Evolutionary conservation across 106 monocot species (phyloP).

Genomic region (Cymbidium sinense): DNA sequence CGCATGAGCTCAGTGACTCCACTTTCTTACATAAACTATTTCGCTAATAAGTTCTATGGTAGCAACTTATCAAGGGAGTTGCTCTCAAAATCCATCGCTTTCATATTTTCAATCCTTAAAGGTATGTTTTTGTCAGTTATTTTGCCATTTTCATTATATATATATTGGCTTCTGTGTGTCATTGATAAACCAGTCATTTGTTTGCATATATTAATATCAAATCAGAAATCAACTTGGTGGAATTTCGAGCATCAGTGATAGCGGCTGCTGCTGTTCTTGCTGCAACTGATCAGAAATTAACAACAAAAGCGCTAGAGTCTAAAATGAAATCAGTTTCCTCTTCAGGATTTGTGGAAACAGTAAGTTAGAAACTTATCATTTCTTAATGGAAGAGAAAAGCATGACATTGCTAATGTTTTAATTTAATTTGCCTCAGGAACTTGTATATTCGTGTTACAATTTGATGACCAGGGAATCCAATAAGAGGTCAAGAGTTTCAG

Average conservation of each 20-base stretch:
- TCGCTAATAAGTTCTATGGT: constrained; percentile 35
- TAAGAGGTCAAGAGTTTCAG: constrained; percentile 16
- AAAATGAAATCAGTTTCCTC: constrained; percentile 31
- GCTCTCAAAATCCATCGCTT: constrained; percentile 27
- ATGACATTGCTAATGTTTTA: constrained; percentile 4
- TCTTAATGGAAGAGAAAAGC: background rate
- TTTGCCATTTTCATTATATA: background rate
- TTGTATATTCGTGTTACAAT: constrained; percentile 56
- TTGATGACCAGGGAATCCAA: constrained; percentile 38
- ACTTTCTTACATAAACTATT: constrained; percentile 53
- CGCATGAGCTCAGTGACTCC: constrained; percentile 73
- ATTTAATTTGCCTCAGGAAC: constrained; percentile 29
- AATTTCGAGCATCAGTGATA: constrained; percentile 45
- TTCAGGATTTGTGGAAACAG: constrained; percentile 28
- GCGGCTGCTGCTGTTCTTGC: constrained; percentile 67
- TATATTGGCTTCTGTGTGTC: background rate
- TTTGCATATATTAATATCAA: background rate
- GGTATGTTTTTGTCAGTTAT: constrained; percentile 27
- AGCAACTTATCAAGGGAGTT: constrained; percentile 7
- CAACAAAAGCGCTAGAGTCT: constrained; percentile 34
- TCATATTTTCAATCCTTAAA: constrained; percentile 40
- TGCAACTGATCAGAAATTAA: constrained; percentile 36
- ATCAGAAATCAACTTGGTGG: constrained; percentile 45
- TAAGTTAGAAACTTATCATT: constrained; percentile 12
- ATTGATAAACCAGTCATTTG: background rate